Conservation (phyloP, 495 filamentous ascomycete species). For the Penicillium steckii region DNA sequence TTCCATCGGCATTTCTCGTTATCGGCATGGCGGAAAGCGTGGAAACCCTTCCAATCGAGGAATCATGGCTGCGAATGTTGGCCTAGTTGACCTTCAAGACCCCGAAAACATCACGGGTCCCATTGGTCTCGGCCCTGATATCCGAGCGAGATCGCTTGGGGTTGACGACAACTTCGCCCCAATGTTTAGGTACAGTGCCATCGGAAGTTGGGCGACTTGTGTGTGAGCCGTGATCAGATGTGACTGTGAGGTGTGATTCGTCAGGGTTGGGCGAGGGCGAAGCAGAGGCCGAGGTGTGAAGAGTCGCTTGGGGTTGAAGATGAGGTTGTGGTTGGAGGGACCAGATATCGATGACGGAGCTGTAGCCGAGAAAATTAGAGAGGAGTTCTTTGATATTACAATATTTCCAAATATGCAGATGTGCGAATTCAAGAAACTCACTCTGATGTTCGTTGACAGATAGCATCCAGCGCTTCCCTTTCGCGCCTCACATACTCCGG, state of each 20-base stretch:
- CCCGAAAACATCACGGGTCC: slow-evolving; percentile 42
- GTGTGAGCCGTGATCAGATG: slow-evolving; percentile 16
- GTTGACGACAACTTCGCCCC: slow-evolving; percentile 49
- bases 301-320: slow-evolving; percentile 46
- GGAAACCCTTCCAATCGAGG: neutral
- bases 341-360: slow-evolving; percentile 52
- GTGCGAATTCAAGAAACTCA: no score
- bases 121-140: slow-evolving; percentile 22
- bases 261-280: slow-evolving; percentile 27
- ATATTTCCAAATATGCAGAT: neutral
- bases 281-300: slow-evolving; percentile 33
- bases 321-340: slow-evolving; percentile 49
- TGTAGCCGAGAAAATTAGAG: slow-evolving; percentile 11
- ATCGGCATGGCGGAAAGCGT: slow-evolving; percentile 6
- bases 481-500: slow-evolving; percentile 49
- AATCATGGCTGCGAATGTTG: neutral
- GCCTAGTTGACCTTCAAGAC: slow-evolving; percentile 41
- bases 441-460: slow-evolving; percentile 54
- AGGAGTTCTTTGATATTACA: neutral
- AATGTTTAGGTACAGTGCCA: slow-evolving; percentile 43
- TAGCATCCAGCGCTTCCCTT: slow-evolving; percentile 51
- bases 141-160: slow-evolving; percentile 34
- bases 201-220: slow-evolving; percentile 18
- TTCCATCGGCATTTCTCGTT: neutral
- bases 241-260: slow-evolving; percentile 18